These are phyloP conservation scores for Mycena amicta DNA, from an alignment of 768 basidiomycete species.

Conservation along the genomic window DNA sequence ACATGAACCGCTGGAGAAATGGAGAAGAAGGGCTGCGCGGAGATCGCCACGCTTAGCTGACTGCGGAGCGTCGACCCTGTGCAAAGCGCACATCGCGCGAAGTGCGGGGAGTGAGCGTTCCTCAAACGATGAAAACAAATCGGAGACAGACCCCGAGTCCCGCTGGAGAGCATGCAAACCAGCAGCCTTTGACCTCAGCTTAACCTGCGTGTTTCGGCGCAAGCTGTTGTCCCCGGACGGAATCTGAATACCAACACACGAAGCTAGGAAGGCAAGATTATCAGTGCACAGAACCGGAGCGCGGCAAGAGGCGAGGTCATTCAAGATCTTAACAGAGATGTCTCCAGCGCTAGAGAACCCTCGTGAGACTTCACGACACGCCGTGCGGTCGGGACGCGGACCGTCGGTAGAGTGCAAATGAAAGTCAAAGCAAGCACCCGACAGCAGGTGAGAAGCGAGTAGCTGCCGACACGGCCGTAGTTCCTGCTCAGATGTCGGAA, in stretches of 20 bases:
- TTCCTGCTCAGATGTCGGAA: not conserved
- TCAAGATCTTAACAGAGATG: not conserved
- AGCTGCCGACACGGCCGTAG: not conserved
- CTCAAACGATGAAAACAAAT: not conserved
- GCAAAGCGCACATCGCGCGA: not conserved
- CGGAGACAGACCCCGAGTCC: not conserved
- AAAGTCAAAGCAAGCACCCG: not conserved
- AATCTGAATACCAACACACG: not conserved
- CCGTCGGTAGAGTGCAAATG: not conserved
- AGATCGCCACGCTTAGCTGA: not conserved
- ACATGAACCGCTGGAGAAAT: not conserved
- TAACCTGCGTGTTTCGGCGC: not conserved
- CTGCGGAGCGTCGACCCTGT: not conserved
- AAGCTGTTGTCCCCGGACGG: not conserved
- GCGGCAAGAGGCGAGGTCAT: not conserved
- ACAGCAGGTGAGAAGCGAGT: not conserved
- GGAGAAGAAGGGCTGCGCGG: not conserved
- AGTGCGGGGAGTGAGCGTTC: not conserved
- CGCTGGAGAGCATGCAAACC: not conserved
- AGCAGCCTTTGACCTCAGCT: not conserved
- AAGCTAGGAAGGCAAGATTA: not conserved
- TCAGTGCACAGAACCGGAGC: not conserved
- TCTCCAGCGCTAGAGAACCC: not conserved
- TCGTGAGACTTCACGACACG: not conserved
- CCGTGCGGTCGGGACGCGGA: not conserved